These are phyloP conservation scores for Aspergillus fijiensis DNA, from an alignment of 2,329 filamentous ascomycete species.

Conservation along the genomic window DNA sequence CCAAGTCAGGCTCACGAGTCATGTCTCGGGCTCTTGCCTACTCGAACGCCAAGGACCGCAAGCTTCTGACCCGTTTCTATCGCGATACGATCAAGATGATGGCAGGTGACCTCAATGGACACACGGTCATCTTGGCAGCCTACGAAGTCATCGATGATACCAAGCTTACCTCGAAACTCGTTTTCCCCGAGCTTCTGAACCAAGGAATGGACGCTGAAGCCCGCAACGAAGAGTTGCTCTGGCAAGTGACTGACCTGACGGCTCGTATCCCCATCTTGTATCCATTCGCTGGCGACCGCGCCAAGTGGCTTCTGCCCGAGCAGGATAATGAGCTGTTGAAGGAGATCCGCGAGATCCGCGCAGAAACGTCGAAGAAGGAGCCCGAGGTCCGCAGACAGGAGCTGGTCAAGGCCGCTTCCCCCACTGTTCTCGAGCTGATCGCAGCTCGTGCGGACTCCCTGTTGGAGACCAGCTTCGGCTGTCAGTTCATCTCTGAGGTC, in stretches of 20 bases:
- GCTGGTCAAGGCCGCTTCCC: slow-evolving; percentile 70
- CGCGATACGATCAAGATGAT: slow-evolving; percentile 86
- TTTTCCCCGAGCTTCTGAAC: slow-evolving; percentile 82
- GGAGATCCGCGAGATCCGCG: slow-evolving; percentile 76
- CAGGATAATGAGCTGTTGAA: slow-evolving; percentile 69
- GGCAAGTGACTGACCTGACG: slow-evolving; percentile 45
- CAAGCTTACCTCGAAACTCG: slow-evolving; percentile 77
- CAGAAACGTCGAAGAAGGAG: slow-evolving; percentile 90
- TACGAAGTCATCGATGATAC: slow-evolving; percentile 95
- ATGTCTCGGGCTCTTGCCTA: slow-evolving; percentile 80
- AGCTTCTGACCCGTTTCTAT: slow-evolving; percentile 81
- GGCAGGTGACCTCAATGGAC: slow-evolving; percentile 75
- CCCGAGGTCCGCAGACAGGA: slow-evolving; percentile 72
- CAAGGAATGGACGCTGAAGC: slow-evolving; percentile 53
- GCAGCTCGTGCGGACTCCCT: slow-evolving; percentile 66
- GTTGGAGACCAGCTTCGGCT: slow-evolving; percentile 74
- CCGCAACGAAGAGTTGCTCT: slow-evolving; percentile 46
- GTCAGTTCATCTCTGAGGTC: slow-evolving; percentile 80
- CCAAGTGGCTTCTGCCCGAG: slow-evolving; percentile 63
- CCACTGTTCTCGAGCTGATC: slow-evolving; percentile 72
- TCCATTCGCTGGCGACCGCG: slow-evolving; percentile 65
- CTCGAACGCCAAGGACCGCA: slow-evolving; percentile 87
- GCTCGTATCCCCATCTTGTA: slow-evolving; percentile 71
- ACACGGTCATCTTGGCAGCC: slow-evolving; percentile 77
- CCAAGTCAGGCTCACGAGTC: slow-evolving; percentile 78